Base-by-base conservation (phyloP, 2,329 filamentous ascomycete genomes). In the Sporothrix inflata region DNA sequence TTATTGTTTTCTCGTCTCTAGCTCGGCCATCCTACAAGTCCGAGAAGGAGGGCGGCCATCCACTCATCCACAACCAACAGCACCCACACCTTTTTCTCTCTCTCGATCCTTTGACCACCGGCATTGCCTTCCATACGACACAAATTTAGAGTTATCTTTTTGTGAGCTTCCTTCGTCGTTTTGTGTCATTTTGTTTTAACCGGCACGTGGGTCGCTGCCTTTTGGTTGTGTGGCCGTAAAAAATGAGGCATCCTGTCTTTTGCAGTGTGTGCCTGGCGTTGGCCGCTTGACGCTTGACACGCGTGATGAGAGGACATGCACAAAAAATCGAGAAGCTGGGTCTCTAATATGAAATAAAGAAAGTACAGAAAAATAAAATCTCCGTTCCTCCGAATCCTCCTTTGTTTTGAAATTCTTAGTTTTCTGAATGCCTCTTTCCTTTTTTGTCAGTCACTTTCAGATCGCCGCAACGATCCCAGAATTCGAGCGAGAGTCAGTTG, bases 171-270 rank as follows among this genome's bases (percentile, higher is more conserved):
- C 11, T 16, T 9, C 21, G 11, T 27, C 21, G 12, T 21, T n/a
- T 16, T 34, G 21, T 66, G 21, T 57, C 27, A 51, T 38, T 66
- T 45, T 49, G 53, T 38, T 57, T 55, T 69, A 69, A 71, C 61
- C 70, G 70, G 70, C 70, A 71, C 70, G 70, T 71, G 70, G 70
- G n/a, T 67, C 42, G 5, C 11, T 19, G 8, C 16, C 53, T 19
- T 71, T 21, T 71, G 49, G 61, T 49, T 60, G 49, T 40, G 27
- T 60, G 61, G 16, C 8, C 24, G 38, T 49, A 42, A 57, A 27
- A n/a, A 49, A 27, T 8, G n/a, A 3, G 21, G 7, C 8, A 49
- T 6, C 16, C 27, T 34, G 21, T 45, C 2, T 9, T n/a, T 5
- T 1, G 16, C 1, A 21, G n/a, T 12, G 34, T 65, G 38, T 27